Percentiles rank a stretch among this genome's conserved stretches.
Conservation (phyloP, 345 rosid species). For the Tarenaya hassleriana region DNA sequence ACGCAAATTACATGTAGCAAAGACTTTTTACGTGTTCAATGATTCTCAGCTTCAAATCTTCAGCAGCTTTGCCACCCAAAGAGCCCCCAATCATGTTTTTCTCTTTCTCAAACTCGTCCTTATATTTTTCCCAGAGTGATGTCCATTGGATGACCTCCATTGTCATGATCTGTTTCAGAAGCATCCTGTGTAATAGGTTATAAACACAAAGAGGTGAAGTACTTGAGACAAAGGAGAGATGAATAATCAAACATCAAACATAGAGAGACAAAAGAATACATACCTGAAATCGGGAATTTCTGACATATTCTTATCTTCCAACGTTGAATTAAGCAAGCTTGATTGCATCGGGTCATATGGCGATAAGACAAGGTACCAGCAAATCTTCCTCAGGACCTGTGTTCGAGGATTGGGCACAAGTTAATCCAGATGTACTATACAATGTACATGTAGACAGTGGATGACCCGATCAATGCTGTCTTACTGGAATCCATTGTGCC, state of each 20-base stretch:
- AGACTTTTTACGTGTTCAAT: conserved; percentile 63
- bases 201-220: conserved; percentile 8
- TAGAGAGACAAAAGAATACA: conserved; percentile 13
- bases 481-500: conserved; percentile 67
- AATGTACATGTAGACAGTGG: not conserved
- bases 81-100: conserved; percentile 71
- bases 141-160: conserved; percentile 96
- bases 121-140: conserved; percentile 67
- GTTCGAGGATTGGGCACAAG: conserved; percentile 3
- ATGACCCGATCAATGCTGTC: no score
- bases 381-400: conserved; percentile 67
- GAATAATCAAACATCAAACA: not conserved
- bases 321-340: conserved; percentile 62
- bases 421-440: not conserved
- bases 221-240: not conserved
- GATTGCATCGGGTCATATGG: conserved; percentile 85
- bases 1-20: conserved; percentile 2
- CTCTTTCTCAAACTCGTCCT: conserved; percentile 71
- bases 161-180: conserved; percentile 70
- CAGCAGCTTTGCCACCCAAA: conserved; percentile 73
- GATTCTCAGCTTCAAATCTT: conserved; percentile 70
- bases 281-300: conserved; percentile 67
- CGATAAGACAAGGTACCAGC: conserved; percentile 70
- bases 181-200: conserved; percentile 44
- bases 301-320: conserved; percentile 63